These are phyloP conservation scores for Vitis hybrid DNA, from an alignment of 177 flowering plant genomes.

Conservation along the genomic window DNA sequence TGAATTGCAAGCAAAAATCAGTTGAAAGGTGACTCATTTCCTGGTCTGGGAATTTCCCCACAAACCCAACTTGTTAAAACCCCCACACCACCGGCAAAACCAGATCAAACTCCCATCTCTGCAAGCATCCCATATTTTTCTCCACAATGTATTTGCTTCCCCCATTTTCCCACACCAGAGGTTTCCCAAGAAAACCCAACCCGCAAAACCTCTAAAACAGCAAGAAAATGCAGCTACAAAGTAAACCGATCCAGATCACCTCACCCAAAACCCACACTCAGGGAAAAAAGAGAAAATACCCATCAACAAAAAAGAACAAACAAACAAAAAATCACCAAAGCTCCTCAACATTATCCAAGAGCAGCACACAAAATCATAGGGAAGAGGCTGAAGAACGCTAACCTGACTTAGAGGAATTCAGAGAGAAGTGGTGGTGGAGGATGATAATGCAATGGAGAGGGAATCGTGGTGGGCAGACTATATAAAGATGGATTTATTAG, in stretches of 20 bases:
- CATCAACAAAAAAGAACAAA: neutral
- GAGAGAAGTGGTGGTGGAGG: constrained; percentile 18
- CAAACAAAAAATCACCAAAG: neutral
- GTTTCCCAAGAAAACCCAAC: constrained; percentile 4
- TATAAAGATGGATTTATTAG: constrained; percentile 15
- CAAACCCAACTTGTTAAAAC: constrained; percentile 7
- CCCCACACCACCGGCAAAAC: neutral
- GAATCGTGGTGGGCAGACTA: constrained; percentile 17
- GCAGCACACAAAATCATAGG: neutral
- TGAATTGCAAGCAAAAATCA: neutral
- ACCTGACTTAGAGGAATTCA: constrained; percentile 46
- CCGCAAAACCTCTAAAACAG: neutral
- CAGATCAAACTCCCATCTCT: constrained; percentile 12
- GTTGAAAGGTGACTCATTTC: neutral
- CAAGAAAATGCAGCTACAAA: constrained; percentile 12
- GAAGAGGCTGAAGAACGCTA: constrained; percentile 14
- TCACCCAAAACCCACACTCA: neutral
- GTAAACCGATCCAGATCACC: constrained; percentile 27
- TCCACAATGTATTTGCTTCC: neutral
- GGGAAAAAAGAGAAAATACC: neutral
- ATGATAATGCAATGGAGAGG: constrained; percentile 12
- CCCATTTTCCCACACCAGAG: neutral
- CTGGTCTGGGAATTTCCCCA: neutral
- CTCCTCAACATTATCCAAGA: neutral
- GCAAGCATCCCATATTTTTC: neutral